Conservation (phyloP, 495 filamentous ascomycete species). For the Annulohypoxylon moriforme region DNA sequence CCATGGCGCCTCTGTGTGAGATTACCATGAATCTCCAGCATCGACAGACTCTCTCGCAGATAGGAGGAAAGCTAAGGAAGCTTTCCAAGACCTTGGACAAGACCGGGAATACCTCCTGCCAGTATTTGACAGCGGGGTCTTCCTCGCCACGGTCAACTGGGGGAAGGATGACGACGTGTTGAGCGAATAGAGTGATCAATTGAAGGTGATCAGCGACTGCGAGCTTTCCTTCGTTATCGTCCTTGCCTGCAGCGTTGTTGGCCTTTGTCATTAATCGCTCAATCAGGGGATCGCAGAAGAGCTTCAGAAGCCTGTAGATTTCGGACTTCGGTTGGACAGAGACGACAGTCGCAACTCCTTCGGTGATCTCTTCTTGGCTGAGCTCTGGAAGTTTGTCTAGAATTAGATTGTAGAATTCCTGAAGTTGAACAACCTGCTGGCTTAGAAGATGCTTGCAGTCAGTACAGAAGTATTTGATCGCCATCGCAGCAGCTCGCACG, state of each 20-base stretch:
- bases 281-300: constrained; percentile 94
- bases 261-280: constrained; percentile 86
- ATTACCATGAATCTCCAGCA: constrained; percentile 97
- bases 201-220: constrained; percentile 92
- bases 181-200: constrained; percentile 88
- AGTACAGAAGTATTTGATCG: constrained; percentile 95
- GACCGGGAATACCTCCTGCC: constrained; percentile 89
- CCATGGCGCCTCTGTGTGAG: constrained; percentile 90
- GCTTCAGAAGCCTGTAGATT: constrained; percentile 83
- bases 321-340: constrained; percentile 83
- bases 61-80: constrained; percentile 84
- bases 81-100: constrained; percentile 84
- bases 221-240: constrained; percentile 80
- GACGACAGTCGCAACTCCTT: constrained; percentile 91
- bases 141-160: constrained; percentile 76
- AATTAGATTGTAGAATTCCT: constrained; percentile 89
- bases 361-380: constrained; percentile 95
- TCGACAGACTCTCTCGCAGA: constrained; percentile 91
- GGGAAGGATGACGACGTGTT: constrained; percentile 76
- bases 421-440: constrained; percentile 81
- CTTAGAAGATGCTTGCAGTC: constrained; percentile 90
- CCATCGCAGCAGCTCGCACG: constrained; percentile 87
- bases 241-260: constrained; percentile 82
- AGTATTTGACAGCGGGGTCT: constrained; percentile 96
- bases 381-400: constrained; percentile 82